Base-by-base conservation (phyloP, 2,329 filamentous ascomycete genomes). In the Phyllosticta ampelicida region DNA sequence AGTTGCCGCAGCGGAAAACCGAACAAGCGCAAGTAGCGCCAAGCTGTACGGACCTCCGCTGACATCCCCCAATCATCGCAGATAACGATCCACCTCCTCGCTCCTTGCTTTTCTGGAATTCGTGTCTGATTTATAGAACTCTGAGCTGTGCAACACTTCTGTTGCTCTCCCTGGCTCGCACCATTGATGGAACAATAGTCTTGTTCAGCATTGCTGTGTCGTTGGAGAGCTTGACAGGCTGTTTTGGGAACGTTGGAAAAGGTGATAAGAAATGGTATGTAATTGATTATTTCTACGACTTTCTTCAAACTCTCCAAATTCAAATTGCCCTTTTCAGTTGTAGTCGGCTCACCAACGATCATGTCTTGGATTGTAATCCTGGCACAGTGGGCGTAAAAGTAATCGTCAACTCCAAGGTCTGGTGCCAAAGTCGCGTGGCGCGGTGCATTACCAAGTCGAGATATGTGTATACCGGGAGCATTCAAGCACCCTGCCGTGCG, bases 31-130 rank as follows among this genome's bases (percentile, higher is more conserved):
- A 44, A 44, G 16, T 44, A 16, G 36, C 36, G 36, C 36, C 36
- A 20, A 44, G 36, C 28, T 3, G 11, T 48, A 50, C 36, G 55
- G 51, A 51, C 20, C 51, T 48, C 55, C 30, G 51, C 51, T 44
- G 21, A 58, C 29, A n/a, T 50, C 51, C 48, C 55, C 50, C 36
- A 44, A 53, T 36, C 54, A 55, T 29, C 55, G 28, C 48, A 53
- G 16, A 52, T 51, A 53, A 18, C 8, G 9, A 18, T 23, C 48
- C 2, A 21, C 8, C 21, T 21, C 18, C 1, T 51, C 19, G 21
- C 19, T 51, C 21, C 48, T 44, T 51, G 48, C 48, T 51, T 21
- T 19, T 13, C 21, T 51, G 30, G 21, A 20, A 30, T 26, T 36
- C 20, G 26, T 11, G n/a, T 19, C 5, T 20, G 9, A 20, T 20